A percentile compares a stretch with the other conserved stretches of the same genome.
phyloP scores from a whole-genome alignment of 768 basidiomycete genomes.

The Cantharellus anzutake region DNA sequence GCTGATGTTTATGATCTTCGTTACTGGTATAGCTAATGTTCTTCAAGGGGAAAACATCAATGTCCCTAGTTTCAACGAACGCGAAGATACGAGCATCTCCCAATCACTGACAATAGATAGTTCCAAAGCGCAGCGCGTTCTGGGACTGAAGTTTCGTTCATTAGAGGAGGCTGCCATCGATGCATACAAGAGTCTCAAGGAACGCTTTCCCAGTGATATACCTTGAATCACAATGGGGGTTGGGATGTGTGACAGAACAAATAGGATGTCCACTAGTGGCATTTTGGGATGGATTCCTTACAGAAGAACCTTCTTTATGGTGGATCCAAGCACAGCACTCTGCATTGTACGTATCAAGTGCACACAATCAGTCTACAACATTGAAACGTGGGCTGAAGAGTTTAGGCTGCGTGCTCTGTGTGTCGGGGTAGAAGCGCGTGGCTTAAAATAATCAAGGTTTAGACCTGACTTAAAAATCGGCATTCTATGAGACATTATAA shows the following conservation, averaged over 20 bases:
- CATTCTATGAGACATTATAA: slow-evolving; percentile 9
- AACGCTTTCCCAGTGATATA: not conserved
- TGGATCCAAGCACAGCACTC: too few relatives aligned
- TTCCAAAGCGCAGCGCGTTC: slow-evolving; percentile 2
- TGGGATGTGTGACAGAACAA: too few relatives aligned
- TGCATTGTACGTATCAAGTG: too few relatives aligned
- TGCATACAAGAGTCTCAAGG: slow-evolving; percentile 1
- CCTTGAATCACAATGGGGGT: not conserved
- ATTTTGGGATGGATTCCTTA: too few relatives aligned
- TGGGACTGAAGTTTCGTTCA: slow-evolving; percentile 5
- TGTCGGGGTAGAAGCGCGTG: too few relatives aligned
- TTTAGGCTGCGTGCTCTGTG: too few relatives aligned
- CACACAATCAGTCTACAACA: too few relatives aligned
- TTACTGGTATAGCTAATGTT: not conserved
- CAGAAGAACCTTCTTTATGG: too few relatives aligned
- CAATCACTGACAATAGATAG: not conserved
- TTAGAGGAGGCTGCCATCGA: slow-evolving; percentile 1
- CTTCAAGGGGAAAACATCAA: not conserved
- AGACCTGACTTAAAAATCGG: too few relatives aligned
- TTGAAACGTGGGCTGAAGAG: too few relatives aligned
- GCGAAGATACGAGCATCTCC: not conserved
- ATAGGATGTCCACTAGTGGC: too few relatives aligned
- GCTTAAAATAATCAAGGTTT: too few relatives aligned
- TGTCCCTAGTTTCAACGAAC: not conserved
- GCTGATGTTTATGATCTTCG: not conserved